Evolutionary conservation across 2,329 filamentous ascomycete species (phyloP), one percentile per base, ranked within the genome.

Genomic region (Plenodomus tracheiphilus): DNA sequence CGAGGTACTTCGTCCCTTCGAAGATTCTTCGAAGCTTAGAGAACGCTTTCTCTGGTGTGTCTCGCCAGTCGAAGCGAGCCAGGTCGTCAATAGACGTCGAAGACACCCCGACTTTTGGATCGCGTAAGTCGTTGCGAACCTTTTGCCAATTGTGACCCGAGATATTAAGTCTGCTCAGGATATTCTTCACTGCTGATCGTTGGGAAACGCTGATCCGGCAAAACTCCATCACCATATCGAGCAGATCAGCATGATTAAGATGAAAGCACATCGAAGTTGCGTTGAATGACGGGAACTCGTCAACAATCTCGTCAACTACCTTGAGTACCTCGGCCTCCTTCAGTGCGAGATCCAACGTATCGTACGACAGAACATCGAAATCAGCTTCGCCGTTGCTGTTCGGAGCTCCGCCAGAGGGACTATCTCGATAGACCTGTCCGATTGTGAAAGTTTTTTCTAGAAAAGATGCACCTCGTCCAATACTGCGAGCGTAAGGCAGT

Each of bases 261-360:
- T 96, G 86, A 60, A 97, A 95, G 65, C 89, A 95, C 84, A 97
- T 91, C 20, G 85, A 83, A 2, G 81, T 81, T 0, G 84, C 80
- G 9, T 83, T 81, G 11, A 96, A 77, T 2, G 86, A 85, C 0
- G 92, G 92, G 55, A 97, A 92, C 4, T 87, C 82, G 41, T 85
- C 81, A 15, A 95, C 82, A 35, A 97, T 88, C 68, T 99, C 94
- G 67, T 99, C 94, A 18, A 97, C 77, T 2, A 97, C 92, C 63
- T 97, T 97, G 59, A 99, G 83, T 0, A 91, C 87, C 71, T 97
- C 93, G 0, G 93, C 93, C 72, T 99, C 94, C 64, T 96, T 95
- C 47, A 97, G 73, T 1, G 91, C 87, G 39, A 96, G 77, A 64
- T 97, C 91, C 4, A 91, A 74, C 1, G 87, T 87, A 59, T 92